Evolutionary conservation across 495 filamentous ascomycete species (phyloP).

Genomic region (Durotheca rogersii): DNA sequence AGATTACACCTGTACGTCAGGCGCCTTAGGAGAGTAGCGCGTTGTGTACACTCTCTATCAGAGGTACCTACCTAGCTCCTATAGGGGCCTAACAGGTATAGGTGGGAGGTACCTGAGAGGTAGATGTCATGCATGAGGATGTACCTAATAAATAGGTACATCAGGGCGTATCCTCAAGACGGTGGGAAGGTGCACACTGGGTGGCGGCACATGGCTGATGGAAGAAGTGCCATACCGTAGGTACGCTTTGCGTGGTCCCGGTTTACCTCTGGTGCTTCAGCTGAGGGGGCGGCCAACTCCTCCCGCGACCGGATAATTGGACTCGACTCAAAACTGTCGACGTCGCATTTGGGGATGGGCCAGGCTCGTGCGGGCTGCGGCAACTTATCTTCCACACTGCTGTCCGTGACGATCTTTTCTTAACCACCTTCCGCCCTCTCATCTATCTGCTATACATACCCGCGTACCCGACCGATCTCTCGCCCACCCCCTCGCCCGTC

Average conservation of each 20-base stretch:
- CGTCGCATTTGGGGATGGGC: slow-evolving; percentile 24
- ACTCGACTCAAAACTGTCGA: slow-evolving; percentile 18
- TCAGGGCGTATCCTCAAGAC: no score
- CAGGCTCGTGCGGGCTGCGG: not conserved
- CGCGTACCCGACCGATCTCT: not conserved
- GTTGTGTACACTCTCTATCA: no score
- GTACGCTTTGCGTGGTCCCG: slow-evolving; percentile 14
- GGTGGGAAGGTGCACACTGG: no score
- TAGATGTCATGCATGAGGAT: no score
- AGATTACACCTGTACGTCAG: no score
- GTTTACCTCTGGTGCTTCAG: slow-evolving; percentile 19
- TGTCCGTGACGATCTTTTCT: slow-evolving; percentile 8
- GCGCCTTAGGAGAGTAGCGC: no score
- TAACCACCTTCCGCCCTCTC: slow-evolving; percentile 3
- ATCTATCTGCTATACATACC: not conserved
- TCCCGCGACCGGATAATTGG: slow-evolving; percentile 30
- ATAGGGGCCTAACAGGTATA: no score
- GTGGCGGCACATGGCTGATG: no score
- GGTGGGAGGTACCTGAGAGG: no score
- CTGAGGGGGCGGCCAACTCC: slow-evolving; percentile 22
- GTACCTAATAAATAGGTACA: no score
- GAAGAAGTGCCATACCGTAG: not conserved
- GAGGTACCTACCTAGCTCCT: no score
- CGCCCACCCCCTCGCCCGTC: slow-evolving; percentile 13
- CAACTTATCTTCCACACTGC: slow-evolving; percentile 5